Evolutionary conservation across 75 land plant species (phyloP).

Genomic region (Picea sitchensis): DNA sequence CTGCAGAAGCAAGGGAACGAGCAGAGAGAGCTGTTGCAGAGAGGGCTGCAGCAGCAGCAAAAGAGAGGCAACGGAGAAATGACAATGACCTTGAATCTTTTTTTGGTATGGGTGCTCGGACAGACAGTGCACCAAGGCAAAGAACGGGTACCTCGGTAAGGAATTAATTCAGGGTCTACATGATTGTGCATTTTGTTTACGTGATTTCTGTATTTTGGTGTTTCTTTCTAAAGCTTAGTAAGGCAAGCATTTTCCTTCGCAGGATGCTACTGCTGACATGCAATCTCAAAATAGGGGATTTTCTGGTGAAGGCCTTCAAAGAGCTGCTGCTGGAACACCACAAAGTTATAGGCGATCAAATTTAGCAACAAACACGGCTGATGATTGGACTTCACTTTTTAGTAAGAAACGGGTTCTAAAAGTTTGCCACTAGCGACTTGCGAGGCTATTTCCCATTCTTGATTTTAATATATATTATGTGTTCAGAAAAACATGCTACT

Average conservation of each 20-base stretch:
- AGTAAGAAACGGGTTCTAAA: background rate
- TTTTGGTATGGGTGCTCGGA: conserved; percentile 55
- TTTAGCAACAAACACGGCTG: background rate
- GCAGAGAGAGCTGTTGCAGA: conserved; percentile 46
- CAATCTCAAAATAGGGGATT: conserved; percentile 2
- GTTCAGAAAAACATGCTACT: no score
- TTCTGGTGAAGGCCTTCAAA: background rate
- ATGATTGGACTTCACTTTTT: conserved; percentile 7
- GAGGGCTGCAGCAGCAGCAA: conserved; percentile 66
- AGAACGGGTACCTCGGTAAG: conserved; percentile 39
- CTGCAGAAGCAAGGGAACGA: conserved; percentile 67
- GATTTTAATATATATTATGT: no score
- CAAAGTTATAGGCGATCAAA: conserved; percentile 1
- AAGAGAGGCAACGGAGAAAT: conserved; percentile 51
- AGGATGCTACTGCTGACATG: background rate
- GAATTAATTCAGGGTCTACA: conserved; percentile 24
- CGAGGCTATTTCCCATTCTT: no score
- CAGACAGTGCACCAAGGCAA: conserved; percentile 69
- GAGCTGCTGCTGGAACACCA: conserved; percentile 2
- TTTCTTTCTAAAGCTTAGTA: background rate
- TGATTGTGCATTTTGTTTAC: conserved; percentile 10
- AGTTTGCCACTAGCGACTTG: background rate
- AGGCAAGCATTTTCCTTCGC: background rate
- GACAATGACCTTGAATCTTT: conserved; percentile 74
- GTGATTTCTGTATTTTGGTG: background rate